Evolutionary conservation across 2,329 filamentous ascomycete genomes (phyloP).

Genomic region (Pyrenophora graminea): DNA sequence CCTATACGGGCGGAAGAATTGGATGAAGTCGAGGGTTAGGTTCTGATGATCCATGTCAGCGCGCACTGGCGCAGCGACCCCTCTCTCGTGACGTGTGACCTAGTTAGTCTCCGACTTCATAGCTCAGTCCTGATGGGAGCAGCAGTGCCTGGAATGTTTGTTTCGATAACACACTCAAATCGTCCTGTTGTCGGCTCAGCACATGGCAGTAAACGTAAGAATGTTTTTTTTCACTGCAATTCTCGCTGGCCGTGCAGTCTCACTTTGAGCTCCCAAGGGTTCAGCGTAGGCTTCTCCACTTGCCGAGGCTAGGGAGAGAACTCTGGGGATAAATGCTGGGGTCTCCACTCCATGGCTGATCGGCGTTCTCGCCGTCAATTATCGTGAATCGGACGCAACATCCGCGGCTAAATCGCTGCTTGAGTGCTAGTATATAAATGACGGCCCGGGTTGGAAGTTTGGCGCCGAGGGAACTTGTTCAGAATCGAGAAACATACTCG

Average conservation of each 20-base stretch:
- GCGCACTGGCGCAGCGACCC: slow-evolving; percentile 13
- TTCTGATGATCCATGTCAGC: slow-evolving; percentile 21
- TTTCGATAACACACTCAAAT: too few relatives aligned
- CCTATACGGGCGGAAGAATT: slow-evolving; percentile 27
- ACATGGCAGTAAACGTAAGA: too few relatives aligned
- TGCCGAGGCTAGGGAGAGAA: slow-evolving; percentile 11
- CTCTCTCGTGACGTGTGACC: slow-evolving; percentile 12
- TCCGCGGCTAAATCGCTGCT: slow-evolving; percentile 9
- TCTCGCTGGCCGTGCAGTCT: too few relatives aligned
- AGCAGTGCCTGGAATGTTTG: too few relatives aligned
- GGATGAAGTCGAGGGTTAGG: slow-evolving; percentile 10
- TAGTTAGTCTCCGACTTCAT: not conserved
- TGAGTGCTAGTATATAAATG: not conserved
- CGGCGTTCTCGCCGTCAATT: slow-evolving; percentile 5
- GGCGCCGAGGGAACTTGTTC: slow-evolving; percentile 7
- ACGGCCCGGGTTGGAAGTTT: slow-evolving; percentile 3
- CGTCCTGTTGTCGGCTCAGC: too few relatives aligned
- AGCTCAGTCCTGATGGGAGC: not conserved
- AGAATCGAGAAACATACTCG: not conserved
- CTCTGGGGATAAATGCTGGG: slow-evolving; percentile 7
- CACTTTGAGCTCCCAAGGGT: too few relatives aligned
- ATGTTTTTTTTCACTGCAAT: too few relatives aligned
- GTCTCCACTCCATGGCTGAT: slow-evolving; percentile 2
- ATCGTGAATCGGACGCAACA: not conserved
- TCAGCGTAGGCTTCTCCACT: slow-evolving; percentile 1